Base-by-base conservation (phyloP, 345 rosid species). In the Syzygium aromaticum region DNA sequence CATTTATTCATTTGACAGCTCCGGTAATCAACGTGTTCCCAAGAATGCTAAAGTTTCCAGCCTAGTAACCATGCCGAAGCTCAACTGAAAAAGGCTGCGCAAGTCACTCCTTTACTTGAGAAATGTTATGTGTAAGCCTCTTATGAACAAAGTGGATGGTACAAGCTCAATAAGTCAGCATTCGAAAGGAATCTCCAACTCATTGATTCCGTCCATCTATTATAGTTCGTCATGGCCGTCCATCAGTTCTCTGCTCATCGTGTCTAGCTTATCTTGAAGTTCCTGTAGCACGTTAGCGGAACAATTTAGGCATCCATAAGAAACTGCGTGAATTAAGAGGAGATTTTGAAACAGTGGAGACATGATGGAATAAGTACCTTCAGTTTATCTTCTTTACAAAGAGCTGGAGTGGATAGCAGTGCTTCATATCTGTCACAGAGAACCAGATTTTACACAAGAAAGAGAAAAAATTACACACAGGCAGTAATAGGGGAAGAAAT, bases 201-300 rank as follows among this genome's bases (percentile, higher is more conserved):
- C 17, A 38, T 43, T 46, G 46, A 85, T 51, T 84, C 63, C 7
- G 4, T 57, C 86, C n/a, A 25, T 5, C n/a, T 51, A 51, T 90
- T 86, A 97, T 52, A 97, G 98, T 90, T 97, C 99, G 78, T 97
- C 99, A 77, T 92, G 99, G 40, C 51, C 88, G 86, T 83, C 93
- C 54, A 97, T 93, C 87, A 91, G 94, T 85, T 94, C 92, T 88
- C 93, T 91, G 92, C 91, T 95, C 95, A 94, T 88, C 85, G 82
- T 80, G 22, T 95, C 98, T 51, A 96, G 94, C 90, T 95, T 95
- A 85, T 91, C 86, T 91, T 95, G 92, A 83, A 97, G 91, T 80
- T 95, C 99, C 99, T 97, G 90, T 73, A 73, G 80, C 80, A 73
- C 5, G 25, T 33, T 40, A 33, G 19, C 9, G 12, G 25, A 73